Evolutionary conservation across 768 basidiomycete species (phyloP).

Genomic region (Amanita rimosa): DNA sequence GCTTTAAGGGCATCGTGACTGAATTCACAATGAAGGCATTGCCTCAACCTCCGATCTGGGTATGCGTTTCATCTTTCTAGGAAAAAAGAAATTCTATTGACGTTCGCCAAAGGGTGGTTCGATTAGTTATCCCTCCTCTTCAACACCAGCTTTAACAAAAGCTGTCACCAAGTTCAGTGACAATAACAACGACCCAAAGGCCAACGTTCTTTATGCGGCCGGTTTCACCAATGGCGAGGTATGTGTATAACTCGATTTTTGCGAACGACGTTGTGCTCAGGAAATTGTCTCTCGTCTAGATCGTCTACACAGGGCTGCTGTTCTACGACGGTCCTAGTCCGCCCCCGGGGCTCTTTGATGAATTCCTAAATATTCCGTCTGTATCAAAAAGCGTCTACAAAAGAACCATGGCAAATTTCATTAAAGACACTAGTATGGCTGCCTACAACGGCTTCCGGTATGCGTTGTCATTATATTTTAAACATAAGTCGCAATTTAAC

Average conservation of each 20-base stretch:
- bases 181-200: constrained; percentile 38
- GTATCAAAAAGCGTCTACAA: constrained; percentile 20
- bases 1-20: constrained; percentile 43
- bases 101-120: constrained; percentile 31
- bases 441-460: constrained; percentile 9
- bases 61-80: constrained; percentile 15
- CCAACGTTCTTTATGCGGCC: constrained; percentile 10
- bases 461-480: neutral
- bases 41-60: constrained; percentile 52
- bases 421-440: constrained; percentile 19
- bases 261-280: neutral
- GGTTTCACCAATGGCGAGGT: neutral
- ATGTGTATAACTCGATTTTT: neutral
- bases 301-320: constrained; percentile 16
- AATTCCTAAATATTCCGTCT: constrained; percentile 31
- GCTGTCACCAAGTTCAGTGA: constrained; percentile 31
- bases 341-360: constrained; percentile 33
- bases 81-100: neutral
- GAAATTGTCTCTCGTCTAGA: constrained; percentile 4
- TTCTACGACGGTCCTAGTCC: constrained; percentile 44
- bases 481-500: neutral
- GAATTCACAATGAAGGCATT: constrained; percentile 41
- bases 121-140: constrained; percentile 19
- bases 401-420: constrained; percentile 21
- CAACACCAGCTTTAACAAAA: constrained; percentile 15